Conservation (phyloP, 768 basidiomycete genomes). For the Leccinum disarticulatum region DNA sequence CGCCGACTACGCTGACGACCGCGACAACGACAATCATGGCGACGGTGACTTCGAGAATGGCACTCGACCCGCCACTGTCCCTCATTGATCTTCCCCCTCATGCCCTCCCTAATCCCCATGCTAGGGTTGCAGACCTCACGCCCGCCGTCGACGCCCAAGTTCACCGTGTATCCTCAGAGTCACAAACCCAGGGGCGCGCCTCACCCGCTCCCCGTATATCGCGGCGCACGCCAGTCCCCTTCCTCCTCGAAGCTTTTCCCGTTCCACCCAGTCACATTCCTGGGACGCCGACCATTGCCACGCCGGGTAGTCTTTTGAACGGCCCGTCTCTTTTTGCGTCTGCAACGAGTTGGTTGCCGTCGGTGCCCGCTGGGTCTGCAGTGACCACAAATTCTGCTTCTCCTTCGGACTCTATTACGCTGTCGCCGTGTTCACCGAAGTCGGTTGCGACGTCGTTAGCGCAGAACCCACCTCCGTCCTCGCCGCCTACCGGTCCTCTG, state of each 20-base stretch:
- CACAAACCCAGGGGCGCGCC: constrained; percentile 23
- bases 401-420: constrained; percentile 5
- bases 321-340: constrained; percentile 18
- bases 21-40: constrained; percentile 18
- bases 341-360: constrained; percentile 3
- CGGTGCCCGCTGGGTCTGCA: constrained; percentile 6
- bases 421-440: constrained; percentile 18
- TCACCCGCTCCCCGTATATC: constrained; percentile 27
- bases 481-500: constrained; percentile 56
- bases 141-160: constrained; percentile 7
- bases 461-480: constrained; percentile 55
- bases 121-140: constrained; percentile 12
- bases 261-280: constrained; percentile 36
- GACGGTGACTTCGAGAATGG: constrained; percentile 17
- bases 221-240: constrained; percentile 35
- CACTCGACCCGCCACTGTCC: constrained; percentile 13
- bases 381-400: constrained; percentile 1
- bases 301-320: constrained; percentile 4
- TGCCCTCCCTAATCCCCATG: constrained; percentile 16
- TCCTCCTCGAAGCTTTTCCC: constrained; percentile 39
- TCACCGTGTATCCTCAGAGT: constrained; percentile 30
- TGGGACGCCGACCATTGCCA: constrained; percentile 20
- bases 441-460: constrained; percentile 6
- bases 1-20: constrained; percentile 11
- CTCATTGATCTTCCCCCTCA: constrained; percentile 16